A percentile compares a stretch with the other conserved stretches of the same genome.
These are phyloP conservation scores for Trichoderma guizhouense DNA, from an alignment of 2,329 filamentous ascomycete species.

Conservation along the genomic window DNA sequence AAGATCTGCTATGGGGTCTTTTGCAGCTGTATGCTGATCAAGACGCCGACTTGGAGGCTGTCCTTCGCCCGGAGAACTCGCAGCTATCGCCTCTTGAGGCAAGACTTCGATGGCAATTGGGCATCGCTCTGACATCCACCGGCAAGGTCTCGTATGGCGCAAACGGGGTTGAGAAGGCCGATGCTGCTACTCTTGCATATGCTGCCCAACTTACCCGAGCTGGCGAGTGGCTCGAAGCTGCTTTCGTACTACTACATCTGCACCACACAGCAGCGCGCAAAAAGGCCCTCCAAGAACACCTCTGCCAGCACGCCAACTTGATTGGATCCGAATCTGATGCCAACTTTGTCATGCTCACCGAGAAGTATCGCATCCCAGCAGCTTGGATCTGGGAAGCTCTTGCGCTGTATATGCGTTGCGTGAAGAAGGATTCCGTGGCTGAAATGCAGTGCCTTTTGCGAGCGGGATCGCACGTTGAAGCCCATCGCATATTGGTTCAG, in stretches of 20 bases:
- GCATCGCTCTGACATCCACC: slow-evolving; percentile 58
- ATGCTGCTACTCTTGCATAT: slow-evolving; percentile 65
- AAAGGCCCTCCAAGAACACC: slow-evolving; percentile 66
- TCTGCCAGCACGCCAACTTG: slow-evolving; percentile 66
- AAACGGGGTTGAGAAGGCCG: slow-evolving; percentile 57
- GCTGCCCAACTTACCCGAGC: slow-evolving; percentile 60
- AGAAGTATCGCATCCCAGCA: slow-evolving; percentile 66
- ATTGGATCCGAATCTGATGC: slow-evolving; percentile 58
- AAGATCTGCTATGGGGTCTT: slow-evolving; percentile 84
- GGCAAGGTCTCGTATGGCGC: slow-evolving; percentile 52
- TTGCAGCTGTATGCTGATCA: slow-evolving; percentile 73
- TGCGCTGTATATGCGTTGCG: slow-evolving; percentile 74
- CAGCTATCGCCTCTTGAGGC: slow-evolving; percentile 72
- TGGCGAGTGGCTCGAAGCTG: slow-evolving; percentile 65
- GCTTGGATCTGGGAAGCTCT: slow-evolving; percentile 86
- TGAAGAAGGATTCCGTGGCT: slow-evolving; percentile 62
- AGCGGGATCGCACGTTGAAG: slow-evolving; percentile 72
- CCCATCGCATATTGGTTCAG: slow-evolving; percentile 77
- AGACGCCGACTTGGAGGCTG: slow-evolving; percentile 59
- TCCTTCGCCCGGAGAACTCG: slow-evolving; percentile 73
- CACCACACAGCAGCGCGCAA: slow-evolving; percentile 59
- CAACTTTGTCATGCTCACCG: slow-evolving; percentile 57
- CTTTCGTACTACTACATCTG: slow-evolving; percentile 78
- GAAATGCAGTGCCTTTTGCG: slow-evolving; percentile 80
- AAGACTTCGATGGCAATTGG: slow-evolving; percentile 81